Percentiles rank a stretch among this genome's conserved stretches.
These are phyloP conservation scores for Aureobasidium sp. DNA, from an alignment of 2,329 filamentous ascomycete species.

Conservation along the genomic window DNA sequence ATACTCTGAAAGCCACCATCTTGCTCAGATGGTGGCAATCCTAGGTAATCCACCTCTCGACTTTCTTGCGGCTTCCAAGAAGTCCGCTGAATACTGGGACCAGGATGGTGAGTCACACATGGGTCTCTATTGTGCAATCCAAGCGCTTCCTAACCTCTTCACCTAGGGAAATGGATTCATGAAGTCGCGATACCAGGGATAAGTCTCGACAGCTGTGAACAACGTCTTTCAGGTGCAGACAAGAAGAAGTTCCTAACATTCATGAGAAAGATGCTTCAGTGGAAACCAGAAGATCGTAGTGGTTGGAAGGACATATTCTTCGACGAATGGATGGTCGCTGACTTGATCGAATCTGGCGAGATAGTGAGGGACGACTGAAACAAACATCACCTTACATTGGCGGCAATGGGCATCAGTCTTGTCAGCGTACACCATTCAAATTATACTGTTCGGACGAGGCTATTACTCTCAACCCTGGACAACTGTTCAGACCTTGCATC, in stretches of 20 bases:
- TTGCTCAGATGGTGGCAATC: conserved; percentile 18
- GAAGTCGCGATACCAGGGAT: conserved; percentile 25
- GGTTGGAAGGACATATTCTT: conserved; percentile 19
- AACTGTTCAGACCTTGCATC: not conserved
- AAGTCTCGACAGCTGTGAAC: conserved; percentile 23
- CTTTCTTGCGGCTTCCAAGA: conserved; percentile 15
- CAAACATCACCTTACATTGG: not conserved
- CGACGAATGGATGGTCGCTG: conserved; percentile 23
- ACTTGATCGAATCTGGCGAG: conserved; percentile 21
- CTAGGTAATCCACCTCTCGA: conserved; percentile 20
- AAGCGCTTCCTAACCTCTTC: not conserved
- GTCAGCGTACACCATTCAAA: not conserved
- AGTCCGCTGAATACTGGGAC: conserved; percentile 7
- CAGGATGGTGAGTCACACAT: conserved; percentile 11
- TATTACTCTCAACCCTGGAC: not conserved
- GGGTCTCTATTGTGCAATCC: not conserved
- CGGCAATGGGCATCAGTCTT: not conserved
- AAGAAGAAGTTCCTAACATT: conserved; percentile 28
- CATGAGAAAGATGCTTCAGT: conserved; percentile 31
- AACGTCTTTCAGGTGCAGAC: conserved; percentile 22
- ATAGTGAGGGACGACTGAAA: conserved; percentile 12
- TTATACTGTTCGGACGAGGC: not conserved
- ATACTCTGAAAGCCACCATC: conserved; percentile 20
- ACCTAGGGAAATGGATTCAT: conserved; percentile 26
- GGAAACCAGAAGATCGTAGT: conserved; percentile 27